Evolutionary conservation across 2,329 filamentous ascomycete genomes (phyloP), one percentile per base, ranked within the genome.

Genomic region (Stemphylium beticola): DNA sequence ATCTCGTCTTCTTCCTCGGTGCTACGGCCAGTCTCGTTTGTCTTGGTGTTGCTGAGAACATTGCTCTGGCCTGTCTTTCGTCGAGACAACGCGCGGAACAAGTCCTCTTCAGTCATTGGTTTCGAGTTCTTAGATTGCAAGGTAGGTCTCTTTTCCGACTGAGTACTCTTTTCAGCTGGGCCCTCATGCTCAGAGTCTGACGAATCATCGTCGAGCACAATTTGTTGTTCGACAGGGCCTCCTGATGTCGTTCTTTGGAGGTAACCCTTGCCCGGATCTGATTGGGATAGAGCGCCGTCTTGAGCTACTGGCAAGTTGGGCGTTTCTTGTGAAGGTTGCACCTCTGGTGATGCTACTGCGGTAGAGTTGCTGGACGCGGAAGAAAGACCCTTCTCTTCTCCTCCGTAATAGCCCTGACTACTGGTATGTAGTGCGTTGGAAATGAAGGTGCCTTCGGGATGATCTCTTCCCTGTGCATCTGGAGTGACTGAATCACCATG

Each of bases 1-100:
- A 88, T 83, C 64, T 86, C 84, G n/a, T 78, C 78, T 41, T 81
- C 81, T 4, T 78, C 74, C 39, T 71, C 62, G 14, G 62, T 47
- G 18, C 57, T 66, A 2, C 60, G 58, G 24, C 58, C 64, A 7
- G 69, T 68, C 10, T 60, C 57, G 9, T 52, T 54, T 3, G 72
- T 74, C 17, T 65, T 62, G 9, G 54, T 61, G 2, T 67, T 62
- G n/a, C 61, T 61, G 20, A 74, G 49, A 3, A 40, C 57, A 44
- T 58, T 61, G 29, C 49, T 61, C 26, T 62, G 57, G 6, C 66
- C 72, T 0, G 81, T 82, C n/a, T 78, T 79, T 5, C 82, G 78
- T 11, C 78, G 76, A 0, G 83, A 84, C 0, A 85, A 60, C 0
- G 71, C 77, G 1, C 76, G 74, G 55, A 85, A 81, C 0, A 85